phyloP scores from a whole-genome alignment of 176 grass and related monocot genomes.

The Lolium rigidum region DNA sequence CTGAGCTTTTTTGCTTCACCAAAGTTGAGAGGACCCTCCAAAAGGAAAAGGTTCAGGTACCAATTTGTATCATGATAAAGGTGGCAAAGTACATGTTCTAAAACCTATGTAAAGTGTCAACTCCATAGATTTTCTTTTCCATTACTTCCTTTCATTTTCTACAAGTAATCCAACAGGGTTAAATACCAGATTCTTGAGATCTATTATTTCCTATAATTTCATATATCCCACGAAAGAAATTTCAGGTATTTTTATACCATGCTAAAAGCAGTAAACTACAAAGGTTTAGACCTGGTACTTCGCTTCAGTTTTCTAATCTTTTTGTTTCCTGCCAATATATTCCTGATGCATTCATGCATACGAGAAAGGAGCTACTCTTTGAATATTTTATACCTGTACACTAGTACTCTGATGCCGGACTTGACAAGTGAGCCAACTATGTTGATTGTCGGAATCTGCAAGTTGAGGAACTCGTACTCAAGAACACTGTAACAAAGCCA shows the following conservation, averaged over 20 bases:
- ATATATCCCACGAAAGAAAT: constrained; percentile 19
- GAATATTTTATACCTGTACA: constrained; percentile 79
- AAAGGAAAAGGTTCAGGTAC: constrained; percentile 27
- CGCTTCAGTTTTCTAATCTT: constrained; percentile 1
- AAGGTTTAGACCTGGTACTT: constrained; percentile 14
- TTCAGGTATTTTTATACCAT: constrained; percentile 8
- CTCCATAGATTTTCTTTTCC: constrained; percentile 29
- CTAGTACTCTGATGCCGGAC: constrained; percentile 74
- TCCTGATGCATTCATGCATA: constrained; percentile 12
- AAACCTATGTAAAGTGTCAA: constrained; percentile 7
- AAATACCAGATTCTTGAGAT: constrained; percentile 2
- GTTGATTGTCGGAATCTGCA: constrained; percentile 85
- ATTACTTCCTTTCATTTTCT: background rate
- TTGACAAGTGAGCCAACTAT: constrained; percentile 75
- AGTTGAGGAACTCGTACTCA: constrained; percentile 87
- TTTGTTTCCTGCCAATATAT: constrained; percentile 3
- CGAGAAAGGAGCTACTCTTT: background rate
- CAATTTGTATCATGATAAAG: background rate
- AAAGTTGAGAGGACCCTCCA: constrained; percentile 33
- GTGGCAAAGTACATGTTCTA: constrained; percentile 27
- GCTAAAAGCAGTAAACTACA: constrained; percentile 25
- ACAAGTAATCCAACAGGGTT: constrained; percentile 12
- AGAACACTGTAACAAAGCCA: constrained; percentile 65
- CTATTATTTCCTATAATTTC: constrained; percentile 24
- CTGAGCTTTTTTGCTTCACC: background rate